Base-by-base conservation (phyloP, 495 filamentous ascomycete species). In the Penicillium herquei region DNA sequence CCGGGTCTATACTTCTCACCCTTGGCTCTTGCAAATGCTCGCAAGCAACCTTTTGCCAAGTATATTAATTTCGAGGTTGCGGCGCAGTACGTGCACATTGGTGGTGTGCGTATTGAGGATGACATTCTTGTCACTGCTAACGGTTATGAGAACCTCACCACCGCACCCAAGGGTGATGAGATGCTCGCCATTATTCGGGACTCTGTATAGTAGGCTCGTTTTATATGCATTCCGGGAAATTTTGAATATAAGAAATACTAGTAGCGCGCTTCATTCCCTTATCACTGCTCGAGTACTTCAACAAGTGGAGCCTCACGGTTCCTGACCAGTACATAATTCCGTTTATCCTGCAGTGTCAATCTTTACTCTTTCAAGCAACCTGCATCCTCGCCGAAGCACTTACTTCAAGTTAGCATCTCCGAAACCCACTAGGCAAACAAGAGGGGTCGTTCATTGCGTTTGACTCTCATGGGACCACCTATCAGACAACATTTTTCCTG, bases 61-160 rank as follows among this genome's bases (percentile, higher is more conserved):
- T 93, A 84, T 65, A 92, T 98, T 71, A 81, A 96, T 75, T 80
- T 79, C 54, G 77, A 82, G 3, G 82, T 87, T 35, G 78, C 95
- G 3, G 81, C 82, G 13, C 79, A 80, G 57, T 96, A 89, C 64
- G 86, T 87, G 58, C 77, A 77, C 26, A 84, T 96, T 18, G 93
- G 93, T 14, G 93, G 93, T 12, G 91, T 94, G 31, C 81, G 93
- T 35, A 93, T 98, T 57, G 93, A 98, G 74, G 93, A 96, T 70
- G 88, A 92, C 68, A 87, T 96, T 47, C 76, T 96, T 10, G 84
- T 96, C 12, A 96, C 90, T 3, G 76, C 80, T 26, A 77, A 80
- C 34, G 91, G 91, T 21, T 85, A 85, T 62, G 88, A 95, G 71
- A 93, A 92, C 61, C 70, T 97, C 62, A 96, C 92, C 1, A 86